Evolutionary conservation across 208 protist genomes (phyloP), one percentile per base, ranked within the genome.

Genomic region (Acanthamoeba rhysodes): DNA sequence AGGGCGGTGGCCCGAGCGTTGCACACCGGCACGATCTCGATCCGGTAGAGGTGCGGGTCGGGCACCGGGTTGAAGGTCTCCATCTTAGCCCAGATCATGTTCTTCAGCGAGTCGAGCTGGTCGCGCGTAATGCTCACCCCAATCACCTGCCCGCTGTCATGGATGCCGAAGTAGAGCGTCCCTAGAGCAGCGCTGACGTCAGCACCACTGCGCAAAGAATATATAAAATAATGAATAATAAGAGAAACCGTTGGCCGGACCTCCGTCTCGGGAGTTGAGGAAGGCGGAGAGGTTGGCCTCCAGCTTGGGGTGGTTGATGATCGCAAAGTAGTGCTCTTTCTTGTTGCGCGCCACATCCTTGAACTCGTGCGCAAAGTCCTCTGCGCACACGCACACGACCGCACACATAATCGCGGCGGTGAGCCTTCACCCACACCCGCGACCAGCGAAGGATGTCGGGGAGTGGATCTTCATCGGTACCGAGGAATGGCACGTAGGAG

Each of bases 271-370:
- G 14, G 82, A 90, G 57, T 90, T 90, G 48, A 90, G 82, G 57
- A 90, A 90, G 82, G 82, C 82, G 6, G 50, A 64, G n/a, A 90
- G 82, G 50, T 90, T 90, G 34, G 82, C 50, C 37, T 90, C 82
- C 48, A 90, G 82, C 82, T 90, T 90, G 27, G 82, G 82, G 82
- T 90, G 82, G 48, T 64, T 90, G 82, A 90, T 90, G 48, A 90
- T 90, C 16, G 82, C 82, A 27, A 57, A 55, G 50, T 68, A 90
- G 82, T 90, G 82, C 82, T 90, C 82, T 18, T 64, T 90, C 82
- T 90, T 90, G 37, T 90, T 90, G 27, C 57, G 48, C n/a, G 82
- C 82, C 37, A 90, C 82, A 48, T 90, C 82, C 57, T 76, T 76
- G 68, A 76, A 76, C n/a, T 76, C 68, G n/a, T 76, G 68, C 32